Evolutionary conservation across 768 basidiomycete genomes (phyloP).

Genomic region (Tubosaeta brunneosetosa): DNA sequence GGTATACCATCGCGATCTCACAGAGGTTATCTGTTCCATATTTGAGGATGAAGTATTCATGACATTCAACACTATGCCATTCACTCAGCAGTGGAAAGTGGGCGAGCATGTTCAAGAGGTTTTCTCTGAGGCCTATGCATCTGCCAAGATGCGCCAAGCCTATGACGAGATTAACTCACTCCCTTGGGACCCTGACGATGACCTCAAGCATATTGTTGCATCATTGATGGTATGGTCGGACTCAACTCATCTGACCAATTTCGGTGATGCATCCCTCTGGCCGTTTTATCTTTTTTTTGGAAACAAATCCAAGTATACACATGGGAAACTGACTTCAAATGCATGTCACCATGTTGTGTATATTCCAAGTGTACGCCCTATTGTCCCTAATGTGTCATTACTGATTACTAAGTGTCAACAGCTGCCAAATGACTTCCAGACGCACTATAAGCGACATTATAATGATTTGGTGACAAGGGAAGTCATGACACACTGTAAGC

Average conservation of each 20-base stretch:
- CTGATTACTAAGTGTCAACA: not conserved
- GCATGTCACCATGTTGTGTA: not conserved
- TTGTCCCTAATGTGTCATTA: no score
- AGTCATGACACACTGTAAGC: conserved; percentile 13
- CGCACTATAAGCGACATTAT: not conserved
- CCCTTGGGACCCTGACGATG: not conserved
- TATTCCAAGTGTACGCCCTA: not conserved
- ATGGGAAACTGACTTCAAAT: not conserved
- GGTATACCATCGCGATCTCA: not conserved
- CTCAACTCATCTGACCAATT: conserved; percentile 27
- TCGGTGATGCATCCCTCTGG: conserved; percentile 27
- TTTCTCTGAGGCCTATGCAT: not conserved
- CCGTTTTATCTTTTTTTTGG: conserved; percentile 14
- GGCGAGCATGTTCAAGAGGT: not conserved
- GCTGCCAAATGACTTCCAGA: not conserved
- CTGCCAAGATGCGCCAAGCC: conserved; percentile 1
- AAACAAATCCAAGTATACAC: no score
- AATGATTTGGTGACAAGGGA: not conserved
- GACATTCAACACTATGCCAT: conserved; percentile 4
- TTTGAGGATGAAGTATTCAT: not conserved
- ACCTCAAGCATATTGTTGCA: not conserved
- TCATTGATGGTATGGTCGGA: conserved; percentile 31
- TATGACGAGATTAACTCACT: not conserved
- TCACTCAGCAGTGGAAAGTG: not conserved
- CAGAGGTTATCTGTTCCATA: not conserved